Conservation (phyloP, 108 stramenopile genomes). For the Nannochloropsis gaditana region DNA sequence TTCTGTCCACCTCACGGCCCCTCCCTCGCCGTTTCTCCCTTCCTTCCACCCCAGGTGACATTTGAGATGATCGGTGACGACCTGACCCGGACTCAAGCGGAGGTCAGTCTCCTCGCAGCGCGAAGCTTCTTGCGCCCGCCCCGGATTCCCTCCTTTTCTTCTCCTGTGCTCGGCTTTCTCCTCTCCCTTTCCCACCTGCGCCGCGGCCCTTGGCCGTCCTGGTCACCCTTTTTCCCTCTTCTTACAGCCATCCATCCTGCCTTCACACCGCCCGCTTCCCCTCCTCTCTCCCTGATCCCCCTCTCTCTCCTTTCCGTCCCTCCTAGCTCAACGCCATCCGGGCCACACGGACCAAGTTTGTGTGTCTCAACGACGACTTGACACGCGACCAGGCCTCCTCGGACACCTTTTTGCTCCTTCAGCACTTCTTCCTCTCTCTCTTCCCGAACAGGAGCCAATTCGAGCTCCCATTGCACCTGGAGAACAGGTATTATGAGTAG, state of each 20-base stretch:
- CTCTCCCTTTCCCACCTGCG: too few species aligned
- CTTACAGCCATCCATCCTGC: too few species aligned
- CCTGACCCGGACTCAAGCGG: constrained; percentile 22
- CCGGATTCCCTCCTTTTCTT: too few species aligned
- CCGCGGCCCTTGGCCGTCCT: too few species aligned
- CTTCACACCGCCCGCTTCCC: background rate
- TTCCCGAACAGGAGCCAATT: constrained; percentile 36
- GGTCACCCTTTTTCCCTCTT: too few species aligned
- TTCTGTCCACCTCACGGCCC: background rate
- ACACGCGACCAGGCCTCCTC: constrained; percentile 18
- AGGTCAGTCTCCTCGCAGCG: background rate
- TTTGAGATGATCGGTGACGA: constrained; percentile 58
- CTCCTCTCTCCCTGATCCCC: background rate
- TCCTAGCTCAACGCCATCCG: constrained; percentile 51
- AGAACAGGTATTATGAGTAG: background rate
- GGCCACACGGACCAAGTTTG: constrained; percentile 51
- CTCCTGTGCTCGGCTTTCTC: too few species aligned
- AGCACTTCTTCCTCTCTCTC: constrained; percentile 38
- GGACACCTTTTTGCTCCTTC: constrained; percentile 32
- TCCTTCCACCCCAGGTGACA: constrained; percentile 36
- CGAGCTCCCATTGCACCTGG: constrained; percentile 27
- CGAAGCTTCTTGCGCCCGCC: too few species aligned
- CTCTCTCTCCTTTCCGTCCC: background rate
- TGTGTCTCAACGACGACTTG: constrained; percentile 61
- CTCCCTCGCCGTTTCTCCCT: background rate